phyloP scores from a whole-genome alignment of 192 early-diverging fungal genomes.

The Backusella morwellensis region DNA sequence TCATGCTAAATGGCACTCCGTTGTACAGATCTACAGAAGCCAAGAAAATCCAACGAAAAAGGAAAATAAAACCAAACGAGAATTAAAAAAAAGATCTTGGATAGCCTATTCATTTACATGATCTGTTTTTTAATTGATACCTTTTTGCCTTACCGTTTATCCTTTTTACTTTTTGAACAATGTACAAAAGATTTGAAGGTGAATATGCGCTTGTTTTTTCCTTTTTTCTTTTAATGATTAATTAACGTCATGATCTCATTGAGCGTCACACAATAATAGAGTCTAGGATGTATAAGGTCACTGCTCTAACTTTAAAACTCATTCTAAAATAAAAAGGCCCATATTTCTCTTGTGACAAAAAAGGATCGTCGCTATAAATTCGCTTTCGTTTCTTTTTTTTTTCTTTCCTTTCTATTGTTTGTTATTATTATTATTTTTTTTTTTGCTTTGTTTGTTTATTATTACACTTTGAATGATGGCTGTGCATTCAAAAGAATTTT shows the following conservation, averaged over 20 bases:
- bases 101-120: neutral
- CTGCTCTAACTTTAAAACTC: slow-evolving; percentile 1
- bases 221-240: neutral
- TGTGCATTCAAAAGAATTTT: neutral
- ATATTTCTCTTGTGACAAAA: neutral
- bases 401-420: neutral
- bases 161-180: neutral
- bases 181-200: neutral
- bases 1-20: neutral
- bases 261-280: neutral
- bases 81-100: neutral
- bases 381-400: neutral
- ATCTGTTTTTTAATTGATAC: neutral
- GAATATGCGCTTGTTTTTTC: neutral
- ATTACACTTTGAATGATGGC: neutral
- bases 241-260: neutral
- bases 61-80: neutral
- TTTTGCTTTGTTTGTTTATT: neutral
- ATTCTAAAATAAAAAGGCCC: neutral
- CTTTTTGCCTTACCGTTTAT: neutral
- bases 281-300: neutral
- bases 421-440: neutral
- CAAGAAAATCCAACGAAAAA: neutral
- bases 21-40: neutral
- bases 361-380: neutral